phyloP scores from a whole-genome alignment of 495 filamentous ascomycete genomes.

The Eremomyces bilateralis region DNA sequence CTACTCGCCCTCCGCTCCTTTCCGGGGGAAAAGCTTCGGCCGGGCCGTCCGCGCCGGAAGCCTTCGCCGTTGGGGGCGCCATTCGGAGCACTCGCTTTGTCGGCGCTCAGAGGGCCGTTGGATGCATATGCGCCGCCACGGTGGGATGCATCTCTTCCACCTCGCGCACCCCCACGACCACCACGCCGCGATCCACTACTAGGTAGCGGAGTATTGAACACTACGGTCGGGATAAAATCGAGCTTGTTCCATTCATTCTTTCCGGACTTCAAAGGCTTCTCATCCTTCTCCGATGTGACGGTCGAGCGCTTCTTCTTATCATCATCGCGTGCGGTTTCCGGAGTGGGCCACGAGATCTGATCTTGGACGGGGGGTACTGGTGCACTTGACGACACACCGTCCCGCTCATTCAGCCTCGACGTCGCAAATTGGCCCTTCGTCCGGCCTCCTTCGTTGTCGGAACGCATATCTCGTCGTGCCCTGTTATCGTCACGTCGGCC shows the following conservation, averaged over 20 bases:
- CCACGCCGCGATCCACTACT: conserved; percentile 9
- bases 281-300: conserved; percentile 34
- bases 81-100: too few species aligned
- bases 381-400: conserved; percentile 18
- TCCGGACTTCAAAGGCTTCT: conserved; percentile 30
- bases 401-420: too few species aligned
- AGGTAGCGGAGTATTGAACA: conserved; percentile 66
- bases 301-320: conserved; percentile 60
- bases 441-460: too few species aligned
- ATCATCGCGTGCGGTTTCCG: conserved; percentile 52
- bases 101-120: too few species aligned
- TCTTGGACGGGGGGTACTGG: conserved; percentile 46
- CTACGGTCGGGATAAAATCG: conserved; percentile 50
- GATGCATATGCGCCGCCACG: neutral
- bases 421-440: too few species aligned
- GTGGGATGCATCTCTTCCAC: conserved; percentile 4
- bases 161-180: conserved; percentile 12
- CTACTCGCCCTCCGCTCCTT: too few species aligned
- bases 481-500: too few species aligned
- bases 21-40: too few species aligned
- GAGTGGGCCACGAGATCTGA: conserved; percentile 71
- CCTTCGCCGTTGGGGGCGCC: too few species aligned
- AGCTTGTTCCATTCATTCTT: conserved; percentile 27
- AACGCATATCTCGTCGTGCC: too few species aligned
- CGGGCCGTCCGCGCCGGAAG: too few species aligned